A percentile compares a stretch with the other conserved stretches of the same genome.
phyloP scores from a whole-genome alignment of 202 grass and related monocot genomes.

The Dendrocalamus latiflorus region DNA sequence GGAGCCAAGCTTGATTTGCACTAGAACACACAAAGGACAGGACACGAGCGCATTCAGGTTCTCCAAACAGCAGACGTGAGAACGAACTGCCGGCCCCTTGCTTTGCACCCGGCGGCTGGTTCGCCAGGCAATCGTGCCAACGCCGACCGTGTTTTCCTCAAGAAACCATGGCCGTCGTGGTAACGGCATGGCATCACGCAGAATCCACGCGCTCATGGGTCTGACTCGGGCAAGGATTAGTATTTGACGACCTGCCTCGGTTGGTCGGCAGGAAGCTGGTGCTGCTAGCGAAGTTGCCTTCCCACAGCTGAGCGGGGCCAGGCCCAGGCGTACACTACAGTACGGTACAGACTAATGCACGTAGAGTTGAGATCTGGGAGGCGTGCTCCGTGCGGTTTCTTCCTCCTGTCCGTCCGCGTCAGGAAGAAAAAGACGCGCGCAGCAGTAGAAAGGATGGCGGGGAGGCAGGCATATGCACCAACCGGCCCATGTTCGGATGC shows the following conservation, averaged over 20 bases:
- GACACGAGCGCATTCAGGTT: too few relatives aligned
- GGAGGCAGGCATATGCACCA: too few relatives aligned
- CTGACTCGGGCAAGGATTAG: not conserved
- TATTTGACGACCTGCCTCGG: not conserved
- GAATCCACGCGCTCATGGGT: not conserved
- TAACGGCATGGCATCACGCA: not conserved
- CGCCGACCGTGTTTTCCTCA: not conserved
- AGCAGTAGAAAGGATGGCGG: too few relatives aligned
- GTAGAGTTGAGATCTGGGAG: too few relatives aligned
- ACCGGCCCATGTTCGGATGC: too few relatives aligned
- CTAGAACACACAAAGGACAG: too few relatives aligned
- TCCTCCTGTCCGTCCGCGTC: not conserved
- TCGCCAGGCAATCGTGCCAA: too few relatives aligned
- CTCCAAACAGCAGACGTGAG: too few relatives aligned
- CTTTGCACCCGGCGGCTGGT: too few relatives aligned
- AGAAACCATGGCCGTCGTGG: not conserved
- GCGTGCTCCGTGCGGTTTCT: not conserved
- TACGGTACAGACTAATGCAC: not conserved
- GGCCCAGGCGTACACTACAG: not conserved
- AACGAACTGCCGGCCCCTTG: not conserved
- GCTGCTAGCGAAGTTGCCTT: not conserved
- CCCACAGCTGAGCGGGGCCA: too few relatives aligned
- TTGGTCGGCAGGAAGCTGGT: not conserved
- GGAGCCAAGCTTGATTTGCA: too few relatives aligned
- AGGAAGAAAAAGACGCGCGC: not conserved